These are phyloP conservation scores for Leptomonas pyrrhocoris DNA, from an alignment of 208 protist genomes.

Conservation along the genomic window DNA sequence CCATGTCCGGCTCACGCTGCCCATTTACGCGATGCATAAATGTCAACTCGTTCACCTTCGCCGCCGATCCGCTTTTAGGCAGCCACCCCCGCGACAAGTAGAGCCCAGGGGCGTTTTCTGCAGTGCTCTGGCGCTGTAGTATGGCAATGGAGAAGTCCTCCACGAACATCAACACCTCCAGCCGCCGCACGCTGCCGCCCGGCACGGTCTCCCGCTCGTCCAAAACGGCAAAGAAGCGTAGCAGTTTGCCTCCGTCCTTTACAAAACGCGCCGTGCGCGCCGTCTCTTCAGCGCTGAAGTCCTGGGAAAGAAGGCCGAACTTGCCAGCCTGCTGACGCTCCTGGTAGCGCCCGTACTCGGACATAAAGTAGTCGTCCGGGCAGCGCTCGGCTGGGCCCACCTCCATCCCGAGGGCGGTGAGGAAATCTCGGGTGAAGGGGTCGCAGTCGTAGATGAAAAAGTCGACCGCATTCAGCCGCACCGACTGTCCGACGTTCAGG, in stretches of 20 bases:
- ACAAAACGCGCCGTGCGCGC: slow-evolving; percentile 88
- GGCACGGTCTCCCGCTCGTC: slow-evolving; percentile 61
- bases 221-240: slow-evolving; percentile 94
- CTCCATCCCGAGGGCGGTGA: slow-evolving; percentile 77
- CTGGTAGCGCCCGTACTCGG: slow-evolving; percentile 53
- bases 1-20: slow-evolving; percentile 74
- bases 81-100: slow-evolving; percentile 88
- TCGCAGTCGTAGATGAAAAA: slow-evolving; percentile 96
- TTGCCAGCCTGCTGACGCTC: slow-evolving; percentile 56
- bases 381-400: slow-evolving; percentile 52
- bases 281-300: slow-evolving; percentile 67
- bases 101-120: slow-evolving; percentile 88
- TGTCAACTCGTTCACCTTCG: slow-evolving; percentile 79
- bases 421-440: slow-evolving; percentile 91
- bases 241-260: slow-evolving; percentile 92
- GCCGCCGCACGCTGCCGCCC: slow-evolving; percentile 79
- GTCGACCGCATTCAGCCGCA: slow-evolving; percentile 91
- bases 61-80: slow-evolving; percentile 74
- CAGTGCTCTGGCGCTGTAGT: slow-evolving; percentile 86
- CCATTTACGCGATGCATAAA: slow-evolving; percentile 87
- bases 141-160: slow-evolving; percentile 96
- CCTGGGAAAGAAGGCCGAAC: slow-evolving; percentile 69
- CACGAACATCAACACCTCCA: slow-evolving; percentile 95
- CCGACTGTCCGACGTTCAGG: slow-evolving; percentile 89
- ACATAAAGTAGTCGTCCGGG: slow-evolving; percentile 80